These are phyloP conservation scores for Puccinellia tenuiflora DNA, from an alignment of 176 grass and related monocot genomes.

Conservation along the genomic window DNA sequence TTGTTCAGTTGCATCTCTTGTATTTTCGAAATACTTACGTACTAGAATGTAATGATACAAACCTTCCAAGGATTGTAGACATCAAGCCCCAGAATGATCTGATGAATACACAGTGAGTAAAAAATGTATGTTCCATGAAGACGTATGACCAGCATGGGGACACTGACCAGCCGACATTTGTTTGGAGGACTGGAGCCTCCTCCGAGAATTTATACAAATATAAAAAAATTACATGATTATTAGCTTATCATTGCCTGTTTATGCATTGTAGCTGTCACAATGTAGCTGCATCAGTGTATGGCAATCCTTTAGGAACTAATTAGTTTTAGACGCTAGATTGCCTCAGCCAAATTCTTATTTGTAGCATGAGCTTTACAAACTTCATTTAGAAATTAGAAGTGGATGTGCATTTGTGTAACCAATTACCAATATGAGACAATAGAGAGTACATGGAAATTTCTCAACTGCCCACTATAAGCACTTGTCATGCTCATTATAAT, in stretches of 20 bases:
- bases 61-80: neutral
- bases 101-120: neutral
- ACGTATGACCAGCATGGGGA: neutral
- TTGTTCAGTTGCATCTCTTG: neutral
- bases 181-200: neutral
- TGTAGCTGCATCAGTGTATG: neutral
- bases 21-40: neutral
- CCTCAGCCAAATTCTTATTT: neutral
- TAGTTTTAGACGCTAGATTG: neutral
- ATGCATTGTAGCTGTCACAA: neutral
- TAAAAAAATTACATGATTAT: neutral
- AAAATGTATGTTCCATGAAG: neutral
- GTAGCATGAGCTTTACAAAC: neutral
- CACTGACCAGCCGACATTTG: neutral
- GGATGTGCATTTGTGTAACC: neutral
- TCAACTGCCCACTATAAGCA: neutral
- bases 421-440: neutral
- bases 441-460: neutral
- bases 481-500: neutral
- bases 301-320: neutral
- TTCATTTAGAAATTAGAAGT: neutral
- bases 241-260: neutral
- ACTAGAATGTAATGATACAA: neutral
- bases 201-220: neutral
- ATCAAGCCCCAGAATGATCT: neutral